Evolutionary conservation across 257 asterid genomes (phyloP), one percentile per base, ranked within the genome.

Genomic region (Linaria vulgaris): DNA sequence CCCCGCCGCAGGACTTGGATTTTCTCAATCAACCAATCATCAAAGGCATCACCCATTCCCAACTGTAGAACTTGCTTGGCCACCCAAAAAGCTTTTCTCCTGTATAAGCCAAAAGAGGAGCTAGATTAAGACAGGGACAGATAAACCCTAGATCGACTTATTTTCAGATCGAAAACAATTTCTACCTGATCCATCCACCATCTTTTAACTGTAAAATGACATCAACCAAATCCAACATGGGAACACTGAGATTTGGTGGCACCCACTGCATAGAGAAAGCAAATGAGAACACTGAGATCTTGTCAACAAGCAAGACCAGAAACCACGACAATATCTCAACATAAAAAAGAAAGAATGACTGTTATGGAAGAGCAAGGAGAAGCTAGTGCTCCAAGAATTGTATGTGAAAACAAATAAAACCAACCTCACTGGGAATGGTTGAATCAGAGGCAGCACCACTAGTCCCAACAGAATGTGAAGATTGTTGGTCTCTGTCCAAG

Each of bases 11-110:
- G 82, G 72, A 64, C 69, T 82, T 84, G 97, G 76, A 94, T 87
- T 82, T 90, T 90, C 76, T 74, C 97, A 69, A 94, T 85, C 79
- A 94, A 75, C 99, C 99, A 94, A 80, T 94, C 99, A 79, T 94
- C 99, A 67, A 94, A 83, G 60, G 99, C 99, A 79, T 94, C 99
- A 47, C 99, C 97, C 99, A 94, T 94, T 69, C 99, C 99, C 82
- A 94, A 76, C 59, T 89, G 99, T 62, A 94, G 72, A 70, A 90
- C 92, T 83, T 90, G 99, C 72, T 94, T 94, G 57, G 97, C 99
- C 63, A 87, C 95, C 99, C 99, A 94, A 65, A 94, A 88, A 64
- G 97, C 97, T 75, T 90, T 82, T 75, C 97, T 87, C 90, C 97
- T 94, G 82, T 44, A 64, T 51, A 61, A 38, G 48, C 15, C 55